These are phyloP conservation scores for Colletotrichum sp. DNA, from an alignment of 2,329 filamentous ascomycete species.

Conservation along the genomic window DNA sequence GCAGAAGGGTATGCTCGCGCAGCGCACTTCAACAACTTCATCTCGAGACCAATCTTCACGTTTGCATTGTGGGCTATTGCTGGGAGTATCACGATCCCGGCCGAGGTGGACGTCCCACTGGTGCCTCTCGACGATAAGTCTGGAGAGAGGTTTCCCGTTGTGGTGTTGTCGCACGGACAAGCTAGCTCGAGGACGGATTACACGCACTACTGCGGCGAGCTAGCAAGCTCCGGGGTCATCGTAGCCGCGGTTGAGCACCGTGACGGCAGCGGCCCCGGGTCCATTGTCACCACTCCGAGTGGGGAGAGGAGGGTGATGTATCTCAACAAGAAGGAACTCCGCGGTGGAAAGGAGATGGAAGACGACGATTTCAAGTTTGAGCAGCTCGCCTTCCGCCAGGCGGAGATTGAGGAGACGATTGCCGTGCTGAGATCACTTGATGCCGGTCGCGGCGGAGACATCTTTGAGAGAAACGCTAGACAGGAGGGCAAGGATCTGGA, in stretches of 20 bases:
- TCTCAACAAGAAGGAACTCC: neutral
- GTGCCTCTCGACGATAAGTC: slow-evolving; percentile 27
- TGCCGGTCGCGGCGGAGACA: slow-evolving; percentile 44
- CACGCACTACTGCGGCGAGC: slow-evolving; percentile 54
- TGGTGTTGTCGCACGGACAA: slow-evolving; percentile 59
- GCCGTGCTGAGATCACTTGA: slow-evolving; percentile 35
- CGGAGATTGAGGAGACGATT: slow-evolving; percentile 53
- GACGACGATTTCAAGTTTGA: slow-evolving; percentile 43
- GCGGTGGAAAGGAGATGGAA: slow-evolving; percentile 29
- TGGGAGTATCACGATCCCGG: slow-evolving; percentile 51
- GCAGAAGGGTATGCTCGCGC: slow-evolving; percentile 53
- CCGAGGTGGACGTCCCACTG: slow-evolving; percentile 51
- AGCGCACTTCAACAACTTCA: slow-evolving; percentile 46
- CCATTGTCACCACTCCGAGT: slow-evolving; percentile 33
- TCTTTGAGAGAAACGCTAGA: slow-evolving; percentile 47
- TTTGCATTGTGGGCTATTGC: slow-evolving; percentile 45
- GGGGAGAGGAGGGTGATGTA: slow-evolving; percentile 1
- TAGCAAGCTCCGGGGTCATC: slow-evolving; percentile 54
- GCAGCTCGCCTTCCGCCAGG: slow-evolving; percentile 56
- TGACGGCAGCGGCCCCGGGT: slow-evolving; percentile 55
- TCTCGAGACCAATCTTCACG: slow-evolving; percentile 48
- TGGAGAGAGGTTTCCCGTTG: slow-evolving; percentile 41
- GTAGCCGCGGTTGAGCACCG: slow-evolving; percentile 58
- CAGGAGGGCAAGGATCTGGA: slow-evolving; percentile 50
- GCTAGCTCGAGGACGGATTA: slow-evolving; percentile 57